These are phyloP conservation scores for Lophiotrema nucula DNA, from an alignment of 495 filamentous ascomycete species.

Conservation along the genomic window DNA sequence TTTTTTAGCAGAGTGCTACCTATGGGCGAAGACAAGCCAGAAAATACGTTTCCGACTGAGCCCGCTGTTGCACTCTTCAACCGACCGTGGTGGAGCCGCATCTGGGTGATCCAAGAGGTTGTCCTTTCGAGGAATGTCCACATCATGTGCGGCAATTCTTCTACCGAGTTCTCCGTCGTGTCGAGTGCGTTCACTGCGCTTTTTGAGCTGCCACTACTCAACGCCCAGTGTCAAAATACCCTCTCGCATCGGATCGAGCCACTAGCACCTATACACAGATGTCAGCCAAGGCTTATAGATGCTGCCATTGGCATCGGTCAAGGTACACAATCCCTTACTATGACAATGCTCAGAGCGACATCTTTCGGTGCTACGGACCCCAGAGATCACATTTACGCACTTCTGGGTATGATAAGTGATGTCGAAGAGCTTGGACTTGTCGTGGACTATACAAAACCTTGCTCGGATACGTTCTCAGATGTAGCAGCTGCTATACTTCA, in stretches of 20 bases:
- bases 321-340: not conserved
- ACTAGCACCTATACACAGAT: not conserved
- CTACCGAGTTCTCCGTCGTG: not conserved
- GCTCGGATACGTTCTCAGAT: not conserved
- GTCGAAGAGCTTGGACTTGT: not conserved
- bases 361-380: slow-evolving; percentile 23
- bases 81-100: slow-evolving; percentile 28
- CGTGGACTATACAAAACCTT: not conserved
- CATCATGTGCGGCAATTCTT: not conserved
- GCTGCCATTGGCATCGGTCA: slow-evolving; percentile 5
- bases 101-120: slow-evolving; percentile 35
- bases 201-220: not conserved
- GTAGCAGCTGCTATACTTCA: slow-evolving; percentile 24
- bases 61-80: slow-evolving; percentile 7
- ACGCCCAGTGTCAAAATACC: not conserved
- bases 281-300: not conserved
- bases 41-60: not conserved
- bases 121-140: slow-evolving; percentile 17
- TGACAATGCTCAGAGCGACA: slow-evolving; percentile 6
- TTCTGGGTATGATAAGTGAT: slow-evolving; percentile 20
- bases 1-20: not conserved
- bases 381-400: slow-evolving; percentile 32
- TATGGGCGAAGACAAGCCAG: not conserved
- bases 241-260: not conserved
- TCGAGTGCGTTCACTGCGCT: not conserved